phyloP scores from a whole-genome alignment of 2,329 filamentous ascomycete species.

The Rhexocercosporidium sp. region DNA sequence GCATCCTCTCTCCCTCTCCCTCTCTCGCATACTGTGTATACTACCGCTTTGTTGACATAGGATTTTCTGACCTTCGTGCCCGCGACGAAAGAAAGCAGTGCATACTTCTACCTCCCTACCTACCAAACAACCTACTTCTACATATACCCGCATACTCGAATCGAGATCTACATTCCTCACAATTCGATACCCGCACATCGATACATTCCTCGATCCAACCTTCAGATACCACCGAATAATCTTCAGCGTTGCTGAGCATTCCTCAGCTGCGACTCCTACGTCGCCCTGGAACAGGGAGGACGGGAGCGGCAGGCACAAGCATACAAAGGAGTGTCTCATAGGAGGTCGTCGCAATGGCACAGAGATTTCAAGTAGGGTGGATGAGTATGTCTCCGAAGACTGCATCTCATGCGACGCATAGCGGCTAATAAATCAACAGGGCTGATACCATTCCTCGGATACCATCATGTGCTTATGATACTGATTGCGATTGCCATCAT shows the following conservation, averaged over 20 bases:
- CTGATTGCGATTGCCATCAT: constrained; percentile 93
- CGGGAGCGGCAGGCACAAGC: constrained; percentile 40
- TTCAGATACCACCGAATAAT: not conserved
- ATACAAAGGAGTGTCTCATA: constrained; percentile 26
- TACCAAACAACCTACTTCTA: not conserved
- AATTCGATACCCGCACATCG: not conserved
- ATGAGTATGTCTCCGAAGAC: constrained; percentile 39
- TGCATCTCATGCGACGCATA: constrained; percentile 11
- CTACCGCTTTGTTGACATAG: constrained; percentile 15
- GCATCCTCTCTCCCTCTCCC: constrained; percentile 10
- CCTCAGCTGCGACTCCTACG: constrained; percentile 41
- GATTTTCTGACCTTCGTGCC: constrained; percentile 7
- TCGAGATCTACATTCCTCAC: constrained; percentile 11
- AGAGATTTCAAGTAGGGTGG: constrained; percentile 40
- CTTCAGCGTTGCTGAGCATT: constrained; percentile 39
- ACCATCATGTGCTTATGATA: constrained; percentile 94
- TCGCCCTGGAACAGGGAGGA: constrained; percentile 41
- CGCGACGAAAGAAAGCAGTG: constrained; percentile 9
- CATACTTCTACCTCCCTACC: not conserved
- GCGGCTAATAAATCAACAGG: constrained; percentile 47
- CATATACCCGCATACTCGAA: not conserved
- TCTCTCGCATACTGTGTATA: not conserved
- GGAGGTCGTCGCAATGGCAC: constrained; percentile 33
- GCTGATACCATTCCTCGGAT: constrained; percentile 72
- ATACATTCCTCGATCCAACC: constrained; percentile 31